Evolutionary conservation across 2,329 filamentous ascomycete species (phyloP).

Genomic region (Colletotrichum somersetense): DNA sequence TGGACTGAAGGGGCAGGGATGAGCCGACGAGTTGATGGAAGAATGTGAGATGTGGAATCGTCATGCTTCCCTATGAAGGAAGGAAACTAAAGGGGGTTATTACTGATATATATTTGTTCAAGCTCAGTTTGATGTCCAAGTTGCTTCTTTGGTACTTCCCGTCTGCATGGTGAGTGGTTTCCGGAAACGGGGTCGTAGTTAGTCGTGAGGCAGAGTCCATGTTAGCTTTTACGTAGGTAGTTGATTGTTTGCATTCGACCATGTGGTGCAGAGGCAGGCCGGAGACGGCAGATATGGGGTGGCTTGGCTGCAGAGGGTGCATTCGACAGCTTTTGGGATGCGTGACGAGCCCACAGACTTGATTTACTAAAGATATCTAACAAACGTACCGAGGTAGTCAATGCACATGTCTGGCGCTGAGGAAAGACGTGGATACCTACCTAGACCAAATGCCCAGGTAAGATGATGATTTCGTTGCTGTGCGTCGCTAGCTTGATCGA

Average conservation of each 20-base stretch:
- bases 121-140: not conserved
- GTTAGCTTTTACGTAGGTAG: not conserved
- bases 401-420: not conserved
- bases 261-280: conserved; percentile 16
- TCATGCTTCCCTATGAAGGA: not conserved
- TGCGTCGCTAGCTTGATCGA: not conserved
- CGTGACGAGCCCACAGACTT: not conserved
- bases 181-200: not conserved
- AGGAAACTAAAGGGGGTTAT: no score
- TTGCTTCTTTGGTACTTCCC: not conserved
- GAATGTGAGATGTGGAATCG: not conserved
- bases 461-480: not conserved
- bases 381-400: no score
- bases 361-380: no score
- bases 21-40: not conserved
- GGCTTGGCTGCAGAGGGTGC: not conserved
- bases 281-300: no score
- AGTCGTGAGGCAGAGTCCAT: not conserved
- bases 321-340: not conserved
- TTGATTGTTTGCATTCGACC: not conserved
- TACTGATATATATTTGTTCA: not conserved
- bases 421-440: not conserved
- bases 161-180: not conserved
- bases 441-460: not conserved
- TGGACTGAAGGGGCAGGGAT: conserved; percentile 6